Evolutionary conservation across 108 stramenopile species (phyloP).

Genomic region (Nannochloropsis oceanica): DNA sequence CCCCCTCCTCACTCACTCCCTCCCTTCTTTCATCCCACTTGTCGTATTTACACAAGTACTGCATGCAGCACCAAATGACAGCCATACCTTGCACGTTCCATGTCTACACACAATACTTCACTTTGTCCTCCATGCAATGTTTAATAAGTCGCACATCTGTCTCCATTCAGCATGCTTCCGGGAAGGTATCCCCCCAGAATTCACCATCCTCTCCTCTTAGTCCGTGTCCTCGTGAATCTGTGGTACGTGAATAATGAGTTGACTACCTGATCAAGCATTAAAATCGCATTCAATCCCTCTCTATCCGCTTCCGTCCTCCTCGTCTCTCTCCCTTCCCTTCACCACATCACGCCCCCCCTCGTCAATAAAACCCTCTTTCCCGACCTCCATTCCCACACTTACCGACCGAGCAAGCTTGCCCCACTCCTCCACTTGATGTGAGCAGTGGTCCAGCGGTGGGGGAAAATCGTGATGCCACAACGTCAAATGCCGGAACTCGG

Average conservation of each 20-base stretch:
- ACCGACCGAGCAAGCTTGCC: not conserved
- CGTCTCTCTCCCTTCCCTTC: not conserved
- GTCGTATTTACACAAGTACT: too few species aligned
- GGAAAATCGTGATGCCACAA: not conserved
- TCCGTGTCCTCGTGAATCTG: not conserved
- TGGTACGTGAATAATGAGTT: not conserved
- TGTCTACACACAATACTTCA: too few species aligned
- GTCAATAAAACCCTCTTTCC: not conserved
- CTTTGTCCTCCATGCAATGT: too few species aligned
- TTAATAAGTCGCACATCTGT: too few species aligned
- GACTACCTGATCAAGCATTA: too few species aligned
- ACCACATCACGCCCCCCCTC: not conserved
- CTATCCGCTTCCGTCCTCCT: not conserved
- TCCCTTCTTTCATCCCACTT: too few species aligned
- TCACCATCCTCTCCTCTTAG: not conserved
- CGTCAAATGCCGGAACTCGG: not conserved
- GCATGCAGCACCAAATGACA: too few species aligned
- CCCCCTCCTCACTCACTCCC: too few species aligned
- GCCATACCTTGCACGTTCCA: too few species aligned
- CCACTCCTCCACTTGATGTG: not conserved
- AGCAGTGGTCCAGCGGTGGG: not conserved
- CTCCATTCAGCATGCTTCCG: too few species aligned
- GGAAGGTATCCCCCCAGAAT: too few species aligned
- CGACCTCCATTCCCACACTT: not conserved
- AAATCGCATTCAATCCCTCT: not conserved